phyloP scores from a whole-genome alignment of 1,284 basidiomycete species.

The Apiotrichum gamsii region DNA sequence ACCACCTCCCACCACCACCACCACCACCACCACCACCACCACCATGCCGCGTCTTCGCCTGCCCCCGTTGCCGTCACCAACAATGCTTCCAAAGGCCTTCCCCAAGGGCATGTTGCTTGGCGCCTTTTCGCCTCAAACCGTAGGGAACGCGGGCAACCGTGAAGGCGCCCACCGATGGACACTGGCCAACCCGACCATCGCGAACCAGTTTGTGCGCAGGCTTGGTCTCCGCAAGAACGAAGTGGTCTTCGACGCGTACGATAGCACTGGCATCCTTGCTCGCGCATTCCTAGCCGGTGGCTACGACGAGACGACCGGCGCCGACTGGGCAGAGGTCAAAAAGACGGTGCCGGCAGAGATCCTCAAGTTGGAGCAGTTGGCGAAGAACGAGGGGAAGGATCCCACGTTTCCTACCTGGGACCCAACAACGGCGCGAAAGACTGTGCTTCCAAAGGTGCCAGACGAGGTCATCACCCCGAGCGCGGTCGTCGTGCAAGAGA shows the following conservation, averaged over 20 bases:
- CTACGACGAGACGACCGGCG: constrained; percentile 7
- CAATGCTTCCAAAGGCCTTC: constrained; percentile 11
- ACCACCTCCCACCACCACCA: no score
- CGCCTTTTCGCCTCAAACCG: neutral
- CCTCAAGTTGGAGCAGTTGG: no score
- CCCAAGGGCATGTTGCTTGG: neutral
- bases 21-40: neutral
- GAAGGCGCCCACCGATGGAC: constrained; percentile 3
- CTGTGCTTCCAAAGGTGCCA: no score
- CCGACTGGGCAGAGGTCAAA: constrained; percentile 13
- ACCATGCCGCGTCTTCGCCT: constrained; percentile 25
- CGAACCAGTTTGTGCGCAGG: constrained; percentile 33
- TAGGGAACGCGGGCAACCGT: neutral
- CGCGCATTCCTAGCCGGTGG: constrained; percentile 34
- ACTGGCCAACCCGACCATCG: constrained; percentile 21
- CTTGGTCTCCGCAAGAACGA: constrained; percentile 29
- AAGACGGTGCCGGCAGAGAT: no score
- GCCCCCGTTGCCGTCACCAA: constrained; percentile 29
- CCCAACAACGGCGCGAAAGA: no score
- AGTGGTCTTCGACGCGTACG: constrained; percentile 35
- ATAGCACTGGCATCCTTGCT: constrained; percentile 28
- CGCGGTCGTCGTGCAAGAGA: no score
- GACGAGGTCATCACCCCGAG: no score
- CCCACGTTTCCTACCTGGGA: no score
- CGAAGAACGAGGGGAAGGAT: no score